Evolutionary conservation across 2,329 filamentous ascomycete species (phyloP), one percentile per base, ranked within the genome.

Genomic region (Epichloe festucae): DNA sequence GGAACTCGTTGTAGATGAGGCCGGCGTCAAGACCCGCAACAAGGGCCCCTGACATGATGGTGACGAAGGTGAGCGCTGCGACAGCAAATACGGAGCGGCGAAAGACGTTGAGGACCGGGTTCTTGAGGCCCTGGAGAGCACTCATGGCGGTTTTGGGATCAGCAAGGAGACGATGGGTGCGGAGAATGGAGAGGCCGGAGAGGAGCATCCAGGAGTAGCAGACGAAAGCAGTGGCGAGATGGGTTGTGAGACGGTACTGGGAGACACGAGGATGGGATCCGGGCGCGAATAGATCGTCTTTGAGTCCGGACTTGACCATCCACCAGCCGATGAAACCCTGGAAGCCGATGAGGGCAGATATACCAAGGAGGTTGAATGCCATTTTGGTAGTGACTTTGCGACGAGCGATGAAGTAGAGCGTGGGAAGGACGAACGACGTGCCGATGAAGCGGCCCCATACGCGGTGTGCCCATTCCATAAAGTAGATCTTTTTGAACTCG

Each of bases 401-500:
- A 43, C 85, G 82, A 19, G 84, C 83, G 63, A 96, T 79, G 64
- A 97, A 94, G 74, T 95, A 97, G 52, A 85, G 69, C 7, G 91
- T 87, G 1, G 93, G 93, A 1, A 96, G 64, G 46, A 95, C 82
- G 67, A 97, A 96, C 48, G 88, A 85, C 56, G 97, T 69, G 53
- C 93, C 93, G 53, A 98, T 87, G 60, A 95, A 76, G 57, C 93
- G 84, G 45, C 93, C 93, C 90, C 93, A 97, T 51, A 96, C 77
- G 34, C 93, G 82, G 69, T 98, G 93, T 43, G 84, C 82, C 93
- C 93, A 98, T 74, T 98, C 93, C 93, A 97, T 97, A 68, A 86
- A 98, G 77, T 97, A 98, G 59, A 98, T 98, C 66, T 93, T 85
- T 97, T 97, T 96, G 74, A 97, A 98, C 66, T 98, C 93, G 53